Base-by-base conservation (phyloP, 2,329 filamentous ascomycete species). In the Rugonectria rugulosa region DNA sequence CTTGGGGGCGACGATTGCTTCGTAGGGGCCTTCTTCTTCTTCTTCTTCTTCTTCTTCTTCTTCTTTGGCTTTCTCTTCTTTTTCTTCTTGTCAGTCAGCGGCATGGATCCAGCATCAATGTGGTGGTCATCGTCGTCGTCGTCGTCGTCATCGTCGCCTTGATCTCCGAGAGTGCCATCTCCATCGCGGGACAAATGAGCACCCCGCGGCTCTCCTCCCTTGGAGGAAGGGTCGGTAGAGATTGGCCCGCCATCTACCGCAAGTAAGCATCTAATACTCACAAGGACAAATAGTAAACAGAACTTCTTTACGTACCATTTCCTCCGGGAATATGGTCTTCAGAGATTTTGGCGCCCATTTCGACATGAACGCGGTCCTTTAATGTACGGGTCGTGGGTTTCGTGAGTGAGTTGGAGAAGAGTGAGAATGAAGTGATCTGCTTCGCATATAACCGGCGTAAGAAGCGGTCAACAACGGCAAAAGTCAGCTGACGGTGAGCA, bases 191-290 rank as follows among this genome's bases (percentile, higher is more conserved):
- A 70, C 34, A 73, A 59, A 54, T 79, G 76, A 6, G 62, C 62
- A 27, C 77, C 77, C 7, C 75, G 73, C 32, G 76, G 74, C 56
- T 78, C 74, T 42, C 77, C 78, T 36, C 76, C 75, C 44, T 61
- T 53, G 47, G 62, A 57, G 34, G 52, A 53, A 38, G 59, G 37
- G 23, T 59, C 54, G 42, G 56, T 43, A 11, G 62, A 55, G 53
- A 57, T 56, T 24, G 64, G 53, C 41, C 61, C 59, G 29, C 55
- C 53, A 34, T 64, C 64, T 67, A 24, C 10, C 1, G 15, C 2
- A 4, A 36, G 51, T 67, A 11, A 65, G 62, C 15, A 26, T 34
- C 19, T 5, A 15, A 26, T 2, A 11, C 10, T 8, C 26, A 9
- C 12, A 3, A 24, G 11, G n/a, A 9, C 3, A 31, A 12, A 12